Conservation (phyloP, 2,329 filamentous ascomycete species). For the Clonostachys rosea region DNA sequence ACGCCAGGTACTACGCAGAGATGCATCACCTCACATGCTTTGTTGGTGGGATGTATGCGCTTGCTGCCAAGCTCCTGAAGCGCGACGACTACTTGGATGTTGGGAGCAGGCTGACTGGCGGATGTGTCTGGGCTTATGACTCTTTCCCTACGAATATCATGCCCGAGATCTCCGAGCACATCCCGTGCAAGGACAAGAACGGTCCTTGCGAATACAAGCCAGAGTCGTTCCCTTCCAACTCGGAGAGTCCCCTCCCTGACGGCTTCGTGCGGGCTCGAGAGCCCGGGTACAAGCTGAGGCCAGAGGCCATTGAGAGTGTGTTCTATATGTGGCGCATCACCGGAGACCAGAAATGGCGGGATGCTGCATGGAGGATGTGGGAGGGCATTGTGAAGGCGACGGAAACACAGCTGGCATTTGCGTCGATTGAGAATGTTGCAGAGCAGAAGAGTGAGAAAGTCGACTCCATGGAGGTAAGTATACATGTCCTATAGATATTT, state of each 20-base stretch:
- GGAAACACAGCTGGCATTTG: slow-evolving; percentile 36
- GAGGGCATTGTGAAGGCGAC: slow-evolving; percentile 32
- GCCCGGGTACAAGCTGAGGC: slow-evolving; percentile 35
- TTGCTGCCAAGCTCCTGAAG: slow-evolving; percentile 59
- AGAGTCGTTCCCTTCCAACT: slow-evolving; percentile 7
- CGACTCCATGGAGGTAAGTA: slow-evolving; percentile 59
- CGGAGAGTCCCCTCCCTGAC: slow-evolving; percentile 24
- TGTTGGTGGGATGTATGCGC: slow-evolving; percentile 63
- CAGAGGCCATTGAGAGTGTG: slow-evolving; percentile 47
- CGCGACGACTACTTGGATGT: slow-evolving; percentile 38
- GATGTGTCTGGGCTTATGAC: slow-evolving; percentile 51
- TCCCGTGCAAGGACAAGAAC: slow-evolving; percentile 25
- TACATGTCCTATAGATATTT: not conserved
- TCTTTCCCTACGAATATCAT: slow-evolving; percentile 45
- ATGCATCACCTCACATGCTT: slow-evolving; percentile 66
- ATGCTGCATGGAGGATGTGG: slow-evolving; percentile 44
- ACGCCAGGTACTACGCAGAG: slow-evolving; percentile 11
- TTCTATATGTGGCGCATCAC: slow-evolving; percentile 48
- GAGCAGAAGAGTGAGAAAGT: slow-evolving; percentile 21
- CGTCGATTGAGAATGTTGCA: slow-evolving; percentile 30
- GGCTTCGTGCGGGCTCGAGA: slow-evolving; percentile 54
- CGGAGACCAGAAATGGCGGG: slow-evolving; percentile 34
- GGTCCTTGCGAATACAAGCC: slow-evolving; percentile 28
- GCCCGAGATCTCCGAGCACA: slow-evolving; percentile 40
- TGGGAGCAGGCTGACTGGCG: slow-evolving; percentile 42